Evolutionary conservation across 345 rosid genomes (phyloP).

Genomic region (Brassica incana): DNA sequence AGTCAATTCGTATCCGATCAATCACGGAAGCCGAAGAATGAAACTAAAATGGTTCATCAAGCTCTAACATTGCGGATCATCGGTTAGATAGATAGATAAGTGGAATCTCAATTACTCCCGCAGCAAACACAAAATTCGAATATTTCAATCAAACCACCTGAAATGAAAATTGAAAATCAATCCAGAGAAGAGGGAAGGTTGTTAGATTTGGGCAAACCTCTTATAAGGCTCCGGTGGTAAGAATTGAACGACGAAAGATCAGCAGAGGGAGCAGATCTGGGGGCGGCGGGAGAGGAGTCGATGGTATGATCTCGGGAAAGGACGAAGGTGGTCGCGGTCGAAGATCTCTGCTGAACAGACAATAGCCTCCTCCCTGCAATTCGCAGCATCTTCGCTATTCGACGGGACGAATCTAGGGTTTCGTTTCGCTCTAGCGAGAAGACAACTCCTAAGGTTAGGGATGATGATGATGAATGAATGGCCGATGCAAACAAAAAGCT

Average conservation of each 20-base stretch:
- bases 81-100: no score
- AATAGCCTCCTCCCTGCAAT: constrained; percentile 75
- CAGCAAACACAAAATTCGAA: neutral
- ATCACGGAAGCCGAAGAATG: no score
- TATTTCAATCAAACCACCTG: neutral
- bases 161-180: constrained; percentile 21
- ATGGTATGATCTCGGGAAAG: constrained; percentile 41
- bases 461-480: constrained; percentile 3
- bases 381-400: constrained; percentile 58
- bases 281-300: constrained; percentile 25
- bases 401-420: constrained; percentile 29
- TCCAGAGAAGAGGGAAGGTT: neutral
- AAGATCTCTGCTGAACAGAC: constrained; percentile 49
- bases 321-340: constrained; percentile 46
- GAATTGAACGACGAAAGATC: constrained; percentile 34
- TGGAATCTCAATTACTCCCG: neutral
- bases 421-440: no score
- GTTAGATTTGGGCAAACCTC: constrained; percentile 45
- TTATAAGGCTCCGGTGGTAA: constrained; percentile 43
- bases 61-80: no score
- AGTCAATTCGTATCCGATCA: no score
- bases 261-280: constrained; percentile 43
- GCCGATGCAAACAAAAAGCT: neutral
- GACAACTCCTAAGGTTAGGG: neutral
- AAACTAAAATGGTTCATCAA: no score